Evolutionary conservation across 1,284 basidiomycete genomes (phyloP).

Genomic region (Dichomitus squalens): DNA sequence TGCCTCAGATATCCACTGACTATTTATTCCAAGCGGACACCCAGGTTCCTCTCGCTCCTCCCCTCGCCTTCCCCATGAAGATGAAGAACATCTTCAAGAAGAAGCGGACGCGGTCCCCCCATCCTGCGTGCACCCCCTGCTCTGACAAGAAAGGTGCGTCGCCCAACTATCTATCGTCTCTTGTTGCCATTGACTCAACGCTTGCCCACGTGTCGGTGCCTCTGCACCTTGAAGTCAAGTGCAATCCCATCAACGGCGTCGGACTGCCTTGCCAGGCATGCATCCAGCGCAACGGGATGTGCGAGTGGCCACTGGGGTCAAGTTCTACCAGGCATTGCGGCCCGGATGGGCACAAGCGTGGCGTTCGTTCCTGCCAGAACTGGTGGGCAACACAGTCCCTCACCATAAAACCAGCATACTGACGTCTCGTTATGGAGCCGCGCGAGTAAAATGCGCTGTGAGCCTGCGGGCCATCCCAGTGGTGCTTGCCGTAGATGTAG

Average conservation of each 20-base stretch:
- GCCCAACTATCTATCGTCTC: background rate
- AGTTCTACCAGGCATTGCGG: too few species aligned
- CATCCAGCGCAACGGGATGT: too few species aligned
- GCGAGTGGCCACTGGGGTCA: too few species aligned
- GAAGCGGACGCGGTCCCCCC: background rate
- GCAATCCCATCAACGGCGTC: too few species aligned
- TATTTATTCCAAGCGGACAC: background rate
- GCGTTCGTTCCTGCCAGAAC: too few species aligned
- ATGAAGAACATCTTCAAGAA: constrained; percentile 2
- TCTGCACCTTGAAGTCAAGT: too few species aligned
- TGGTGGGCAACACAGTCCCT: too few species aligned
- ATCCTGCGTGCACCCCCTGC: background rate
- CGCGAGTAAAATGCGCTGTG: background rate
- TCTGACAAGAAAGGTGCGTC: background rate
- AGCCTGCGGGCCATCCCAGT: background rate
- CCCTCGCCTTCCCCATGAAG: background rate
- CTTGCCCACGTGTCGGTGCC: too few species aligned
- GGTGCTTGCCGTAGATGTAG: background rate
- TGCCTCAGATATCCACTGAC: background rate
- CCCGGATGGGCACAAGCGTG: too few species aligned
- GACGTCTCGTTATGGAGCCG: too few species aligned
- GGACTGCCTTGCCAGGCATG: too few species aligned
- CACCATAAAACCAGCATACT: too few species aligned
- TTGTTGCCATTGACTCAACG: background rate
- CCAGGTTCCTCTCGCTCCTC: background rate